A percentile compares a stretch with the other conserved stretches of the same genome.
These are phyloP conservation scores for Chaetomidium leptoderma DNA, from an alignment of 495 filamentous ascomycete genomes.

Conservation along the genomic window DNA sequence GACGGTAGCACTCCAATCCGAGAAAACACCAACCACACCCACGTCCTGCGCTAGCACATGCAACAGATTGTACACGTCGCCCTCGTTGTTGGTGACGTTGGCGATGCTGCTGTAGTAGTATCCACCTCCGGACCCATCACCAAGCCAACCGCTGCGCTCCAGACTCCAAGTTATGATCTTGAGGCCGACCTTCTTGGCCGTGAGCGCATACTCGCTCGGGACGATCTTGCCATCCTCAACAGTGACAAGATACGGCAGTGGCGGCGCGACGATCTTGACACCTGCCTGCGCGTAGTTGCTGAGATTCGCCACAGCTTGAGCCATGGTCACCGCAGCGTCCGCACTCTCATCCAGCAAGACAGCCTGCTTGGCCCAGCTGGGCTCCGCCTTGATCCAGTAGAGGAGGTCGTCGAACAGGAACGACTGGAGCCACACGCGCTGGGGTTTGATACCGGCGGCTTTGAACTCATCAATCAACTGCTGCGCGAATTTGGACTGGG, in stretches of 20 bases:
- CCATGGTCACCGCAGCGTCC: conserved; percentile 42
- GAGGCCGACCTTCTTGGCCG: conserved; percentile 50
- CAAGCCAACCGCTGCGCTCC: conserved; percentile 54
- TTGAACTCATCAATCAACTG: conserved; percentile 58
- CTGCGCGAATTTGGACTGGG: conserved; percentile 53
- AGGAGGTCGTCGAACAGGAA: conserved; percentile 57
- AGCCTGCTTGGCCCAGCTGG: conserved; percentile 53
- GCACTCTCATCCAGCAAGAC: conserved; percentile 55
- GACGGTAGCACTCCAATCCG: conserved; percentile 58
- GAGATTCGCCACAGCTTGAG: conserved; percentile 46
- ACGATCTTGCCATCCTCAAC: conserved; percentile 38
- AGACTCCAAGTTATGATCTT: conserved; percentile 60
- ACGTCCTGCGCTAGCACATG: conserved; percentile 56
- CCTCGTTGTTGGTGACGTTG: conserved; percentile 51
- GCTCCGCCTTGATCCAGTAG: conserved; percentile 58
- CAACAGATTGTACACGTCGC: conserved; percentile 54
- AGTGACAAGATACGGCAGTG: conserved; percentile 41
- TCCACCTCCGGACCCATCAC: conserved; percentile 39
- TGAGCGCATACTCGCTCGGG: conserved; percentile 41
- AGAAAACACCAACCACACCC: conserved; percentile 53
- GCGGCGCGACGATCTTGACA: conserved; percentile 43
- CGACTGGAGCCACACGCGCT: conserved; percentile 55
- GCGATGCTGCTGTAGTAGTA: conserved; percentile 54
- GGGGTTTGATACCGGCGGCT: conserved; percentile 46
- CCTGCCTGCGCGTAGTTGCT: conserved; percentile 41